Evolutionary conservation across 495 filamentous ascomycete species (phyloP).

Genomic region (Neurospora sp.): DNA sequence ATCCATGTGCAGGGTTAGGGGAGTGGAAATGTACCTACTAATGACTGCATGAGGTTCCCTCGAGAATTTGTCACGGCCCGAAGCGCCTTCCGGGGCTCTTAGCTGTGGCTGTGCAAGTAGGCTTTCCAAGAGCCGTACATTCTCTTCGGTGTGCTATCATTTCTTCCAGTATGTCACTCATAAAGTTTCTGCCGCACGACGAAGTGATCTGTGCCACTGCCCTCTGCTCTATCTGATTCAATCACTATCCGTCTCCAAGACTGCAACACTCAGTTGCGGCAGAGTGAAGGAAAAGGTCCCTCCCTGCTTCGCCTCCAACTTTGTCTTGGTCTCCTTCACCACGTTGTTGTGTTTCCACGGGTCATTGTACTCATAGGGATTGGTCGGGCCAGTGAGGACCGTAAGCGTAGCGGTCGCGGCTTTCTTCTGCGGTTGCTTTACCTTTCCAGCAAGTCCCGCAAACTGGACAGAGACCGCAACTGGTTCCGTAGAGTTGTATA

Average conservation of each 20-base stretch:
- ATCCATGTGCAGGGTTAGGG: neutral
- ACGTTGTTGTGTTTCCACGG: conserved; percentile 25
- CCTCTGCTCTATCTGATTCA: neutral
- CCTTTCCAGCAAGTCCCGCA: conserved; percentile 32
- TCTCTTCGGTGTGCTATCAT: neutral
- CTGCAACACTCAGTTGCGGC: conserved; percentile 42
- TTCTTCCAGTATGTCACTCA: too few species aligned
- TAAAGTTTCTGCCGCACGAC: too few species aligned
- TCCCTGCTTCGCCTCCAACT: conserved; percentile 32
- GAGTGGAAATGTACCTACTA: neutral
- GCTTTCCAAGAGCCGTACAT: neutral
- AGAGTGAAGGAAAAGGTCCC: conserved; percentile 41
- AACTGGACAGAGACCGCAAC: conserved; percentile 45
- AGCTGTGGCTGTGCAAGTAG: neutral
- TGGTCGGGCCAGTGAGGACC: conserved; percentile 43
- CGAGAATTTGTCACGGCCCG: neutral
- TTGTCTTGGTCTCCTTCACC: conserved; percentile 31
- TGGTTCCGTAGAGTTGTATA: conserved; percentile 50
- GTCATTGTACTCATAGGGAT: conserved; percentile 30
- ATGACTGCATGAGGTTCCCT: neutral
- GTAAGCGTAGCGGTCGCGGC: conserved; percentile 45
- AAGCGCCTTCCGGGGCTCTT: neutral
- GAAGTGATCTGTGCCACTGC: neutral
- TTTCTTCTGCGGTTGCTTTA: neutral
- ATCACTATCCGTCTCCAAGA: conserved; percentile 28